Evolutionary conservation across 176 grass and related monocot species (phyloP), one percentile per base, ranked within the genome.

Genomic region (Oryza glumipatula): DNA sequence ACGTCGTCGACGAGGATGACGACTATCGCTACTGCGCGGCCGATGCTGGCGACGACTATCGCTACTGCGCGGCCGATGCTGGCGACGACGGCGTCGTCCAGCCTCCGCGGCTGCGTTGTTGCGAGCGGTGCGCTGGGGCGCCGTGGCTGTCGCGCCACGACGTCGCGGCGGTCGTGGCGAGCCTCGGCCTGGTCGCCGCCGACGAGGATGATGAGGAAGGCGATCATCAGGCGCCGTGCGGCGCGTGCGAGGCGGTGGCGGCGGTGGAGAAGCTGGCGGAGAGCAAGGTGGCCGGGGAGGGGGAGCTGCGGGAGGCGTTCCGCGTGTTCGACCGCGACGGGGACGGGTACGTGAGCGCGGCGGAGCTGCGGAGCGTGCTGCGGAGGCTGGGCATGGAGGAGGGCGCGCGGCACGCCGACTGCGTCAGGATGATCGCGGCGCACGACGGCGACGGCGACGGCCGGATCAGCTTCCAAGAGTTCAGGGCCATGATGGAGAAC

Each of bases 301-400:
- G 69, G 10, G 95, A 98, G 80, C 85, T 98, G 76, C 15, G 83
- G 73, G 87, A 88, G 76, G 93, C 96, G 15, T 98, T 98, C 75
- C 63, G 54, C 12, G 91, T 98, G 89, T 98, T 98, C 78, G 96
- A 98, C 68, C 68, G 82, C 41, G 84, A 95, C 73, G 91, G 88
- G 64, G 96, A 98, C 65, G 96, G 96, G n/a, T 90, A 83, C 66
- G 89, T 98, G 41, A 35, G 33, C 73, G 49, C 93, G 6, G 83
- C 11, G 11, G 96, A 95, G 84, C 76, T 98, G 48, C 90, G 91
- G 91, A 85, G 78, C 60, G 91, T 94, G 85, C 38, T 95, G 56
- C 47, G 91, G 32, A 69, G 89, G 81, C 85, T 98, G 14, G 84
- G 84, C 2, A 60, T 89, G 32, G 5, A 67, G 33, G 92, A 89